Base-by-base conservation (phyloP, 192 early-diverging fungal genomes). In the Anaeromyces robustus region DNA sequence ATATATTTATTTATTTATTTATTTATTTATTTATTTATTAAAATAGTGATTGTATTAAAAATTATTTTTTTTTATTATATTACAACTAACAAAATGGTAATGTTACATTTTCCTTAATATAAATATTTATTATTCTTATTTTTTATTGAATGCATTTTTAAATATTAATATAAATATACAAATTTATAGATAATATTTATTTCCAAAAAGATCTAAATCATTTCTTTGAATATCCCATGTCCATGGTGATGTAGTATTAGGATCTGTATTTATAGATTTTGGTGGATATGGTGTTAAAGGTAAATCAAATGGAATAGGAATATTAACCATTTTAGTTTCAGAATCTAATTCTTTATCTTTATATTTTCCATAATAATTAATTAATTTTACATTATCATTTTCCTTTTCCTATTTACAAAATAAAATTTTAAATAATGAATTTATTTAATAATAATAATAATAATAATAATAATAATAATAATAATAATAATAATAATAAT, bases 261-360 rank as follows among this genome's bases (percentile, higher is more conserved):
- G 18, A 30, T 87, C 85, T 37, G 85, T 81, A 80, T 89, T 85
- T 81, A 79, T 82, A 0, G 81, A 78, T 34, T 87, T 79, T 16
- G 7, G 7, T 16, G 7, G 39, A 78, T 88, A 92, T 17, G 88
- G 84, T 18, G 77, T 85, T 43, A 92, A 83, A 3, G 90, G 90
- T 11, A 92, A 41, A 82, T 92, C 91, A 81, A 86, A 92, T 4
- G 91, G 86, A 34, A 92, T 81, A 12, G 90, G 87, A 17, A 92
- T 84, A n/a, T 86, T 79, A 1, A 85, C 32, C 26, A 2, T 29
- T 30, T 78, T 52, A 16, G 28, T 31, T 5, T 79, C 28, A 11
- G 79, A 30, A 28, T 29, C 3, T 29, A 11, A 13, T 29, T 28
- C 13, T 2, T 37, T 30, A 52, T 30, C 22, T 78, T 77, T 34